A percentile compares a stretch with the other conserved stretches of the same genome.
Evolutionary conservation across 2,329 filamentous ascomycete species (phyloP).

Genomic region (Chaetomiaceae sp.): DNA sequence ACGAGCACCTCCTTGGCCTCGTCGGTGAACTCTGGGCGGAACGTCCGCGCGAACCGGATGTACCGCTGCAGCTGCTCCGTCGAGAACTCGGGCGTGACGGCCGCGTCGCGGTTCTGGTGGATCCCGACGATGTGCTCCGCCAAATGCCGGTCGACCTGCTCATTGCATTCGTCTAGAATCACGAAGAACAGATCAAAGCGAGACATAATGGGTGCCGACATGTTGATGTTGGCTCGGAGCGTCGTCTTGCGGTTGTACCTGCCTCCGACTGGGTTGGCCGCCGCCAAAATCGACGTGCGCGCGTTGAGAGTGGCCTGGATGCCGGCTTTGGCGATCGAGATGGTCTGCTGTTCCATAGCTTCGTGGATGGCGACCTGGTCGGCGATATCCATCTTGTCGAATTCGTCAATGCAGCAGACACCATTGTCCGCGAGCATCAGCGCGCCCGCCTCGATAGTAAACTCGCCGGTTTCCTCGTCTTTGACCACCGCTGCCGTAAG

Average conservation of each 20-base stretch:
- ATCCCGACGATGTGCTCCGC: conserved; percentile 93
- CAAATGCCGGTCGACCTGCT: conserved; percentile 80
- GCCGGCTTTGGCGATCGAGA: conserved; percentile 96
- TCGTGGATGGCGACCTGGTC: conserved; percentile 99
- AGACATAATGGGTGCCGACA: conserved; percentile 98
- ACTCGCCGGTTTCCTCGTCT: conserved; percentile 96
- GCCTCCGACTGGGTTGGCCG: conserved; percentile 91
- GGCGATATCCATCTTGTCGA: conserved; percentile 98
- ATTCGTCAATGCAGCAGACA: conserved; percentile 97
- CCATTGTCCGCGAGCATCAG: conserved; percentile 97
- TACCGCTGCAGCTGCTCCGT: conserved; percentile 96
- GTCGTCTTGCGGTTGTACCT: conserved; percentile 97
- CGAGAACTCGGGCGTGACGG: conserved; percentile 86
- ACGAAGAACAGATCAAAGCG: conserved; percentile 99
- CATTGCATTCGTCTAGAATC: conserved; percentile 93
- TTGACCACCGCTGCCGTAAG: conserved; percentile 95
- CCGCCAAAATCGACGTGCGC: conserved; percentile 88
- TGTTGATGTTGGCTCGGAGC: conserved; percentile 91
- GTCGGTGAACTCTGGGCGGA: conserved; percentile 84
- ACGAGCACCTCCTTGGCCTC: conserved; percentile 83
- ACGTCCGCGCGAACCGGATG: conserved; percentile 91
- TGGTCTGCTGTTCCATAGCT: conserved; percentile 99
- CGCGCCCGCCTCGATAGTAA: conserved; percentile 96
- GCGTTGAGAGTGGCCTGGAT: conserved; percentile 98
- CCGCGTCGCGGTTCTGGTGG: conserved; percentile 86